phyloP scores from a whole-genome alignment of 257 asterid species.

The Nicotiana tabacum region DNA sequence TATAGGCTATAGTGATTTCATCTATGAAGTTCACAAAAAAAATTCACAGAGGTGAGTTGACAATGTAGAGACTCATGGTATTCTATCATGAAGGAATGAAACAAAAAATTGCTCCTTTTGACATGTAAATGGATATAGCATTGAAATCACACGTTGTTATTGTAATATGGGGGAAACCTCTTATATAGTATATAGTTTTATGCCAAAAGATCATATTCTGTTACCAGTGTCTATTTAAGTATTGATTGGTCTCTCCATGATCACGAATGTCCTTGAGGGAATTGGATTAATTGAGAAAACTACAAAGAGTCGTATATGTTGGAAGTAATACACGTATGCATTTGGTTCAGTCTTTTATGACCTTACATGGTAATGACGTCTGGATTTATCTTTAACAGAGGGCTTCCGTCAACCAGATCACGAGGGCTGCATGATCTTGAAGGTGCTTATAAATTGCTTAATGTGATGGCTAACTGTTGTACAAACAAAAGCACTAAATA shows the following conservation, averaged over 20 bases:
- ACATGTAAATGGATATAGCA: neutral
- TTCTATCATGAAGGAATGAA: slow-evolving; percentile 21
- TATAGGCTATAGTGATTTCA: too few relatives aligned
- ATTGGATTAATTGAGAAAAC: too few relatives aligned
- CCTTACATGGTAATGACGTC: slow-evolving; percentile 20
- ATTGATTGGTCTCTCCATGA: slow-evolving; percentile 11
- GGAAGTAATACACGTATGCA: slow-evolving; percentile 46
- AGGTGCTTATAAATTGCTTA: slow-evolving; percentile 36
- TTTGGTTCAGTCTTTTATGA: slow-evolving; percentile 6
- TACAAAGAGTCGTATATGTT: neutral
- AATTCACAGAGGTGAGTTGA: too few relatives aligned
- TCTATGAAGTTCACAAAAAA: too few relatives aligned
- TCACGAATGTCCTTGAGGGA: too few relatives aligned
- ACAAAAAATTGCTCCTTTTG: neutral
- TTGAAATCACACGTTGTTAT: slow-evolving; percentile 5
- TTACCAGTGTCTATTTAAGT: neutral
- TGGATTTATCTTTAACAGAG: slow-evolving; percentile 39
- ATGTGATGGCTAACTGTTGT: neutral
- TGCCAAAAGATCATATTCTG: neutral
- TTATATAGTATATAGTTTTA: neutral
- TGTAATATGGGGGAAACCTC: neutral
- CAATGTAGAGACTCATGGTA: neutral
- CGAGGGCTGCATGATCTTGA: slow-evolving; percentile 33
- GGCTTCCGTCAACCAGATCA: slow-evolving; percentile 30
- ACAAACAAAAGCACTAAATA: neutral